Base-by-base conservation (phyloP, 2,329 filamentous ascomycete genomes). In the Phyllosticta citribraziliensis region DNA sequence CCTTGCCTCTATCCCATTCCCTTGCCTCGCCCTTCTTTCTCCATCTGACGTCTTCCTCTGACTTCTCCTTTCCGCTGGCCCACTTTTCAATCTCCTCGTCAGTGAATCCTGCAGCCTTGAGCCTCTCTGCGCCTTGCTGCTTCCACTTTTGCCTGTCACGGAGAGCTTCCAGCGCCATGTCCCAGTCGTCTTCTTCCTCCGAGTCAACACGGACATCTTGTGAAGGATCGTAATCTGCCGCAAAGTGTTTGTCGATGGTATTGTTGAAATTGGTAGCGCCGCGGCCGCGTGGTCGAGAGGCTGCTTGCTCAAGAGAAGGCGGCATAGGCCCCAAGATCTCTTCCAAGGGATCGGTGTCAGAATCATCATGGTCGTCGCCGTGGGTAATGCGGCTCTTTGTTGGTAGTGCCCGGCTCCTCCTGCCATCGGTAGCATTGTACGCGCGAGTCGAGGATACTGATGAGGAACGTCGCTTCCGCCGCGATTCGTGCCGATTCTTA, bases 221-320 rank as follows among this genome's bases (percentile, higher is more conserved):
- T 6, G 76, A 70, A 1, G 84, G 84, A 63, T 87, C 78, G 67
- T 87, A 87, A 19, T 74, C 81, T 1, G 84, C 77, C 0, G 88
- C 86, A 72, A 97, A 97, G 58, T 89, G 89, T 24, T 82, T 79
- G 69, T 97, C 91, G 65, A 97, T 95, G 10, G 83, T 85, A 25
- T 85, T 86, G 1, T 80, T 80, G 4, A 80, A 76, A 52, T 70
- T 76, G 50, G 83, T 79, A 14, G 83, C 83, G 47, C 91, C 91
- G 50, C 91, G 84, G 10, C 91, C 91, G 27, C 89, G 85, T n/a
- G 79, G 76, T 59, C 76, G 80, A 33, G 84, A 69, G 30, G 66
- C 65, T 33, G 70, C 22, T 22, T 22, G 68, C 40, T 70, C 65
- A 3, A 74, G 75, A 20, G 80, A 80, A 27, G 86, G 85, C 9